These are phyloP conservation scores for Paratinospora sagittata DNA, from an alignment of 164 flowering plant genomes.

Conservation along the genomic window DNA sequence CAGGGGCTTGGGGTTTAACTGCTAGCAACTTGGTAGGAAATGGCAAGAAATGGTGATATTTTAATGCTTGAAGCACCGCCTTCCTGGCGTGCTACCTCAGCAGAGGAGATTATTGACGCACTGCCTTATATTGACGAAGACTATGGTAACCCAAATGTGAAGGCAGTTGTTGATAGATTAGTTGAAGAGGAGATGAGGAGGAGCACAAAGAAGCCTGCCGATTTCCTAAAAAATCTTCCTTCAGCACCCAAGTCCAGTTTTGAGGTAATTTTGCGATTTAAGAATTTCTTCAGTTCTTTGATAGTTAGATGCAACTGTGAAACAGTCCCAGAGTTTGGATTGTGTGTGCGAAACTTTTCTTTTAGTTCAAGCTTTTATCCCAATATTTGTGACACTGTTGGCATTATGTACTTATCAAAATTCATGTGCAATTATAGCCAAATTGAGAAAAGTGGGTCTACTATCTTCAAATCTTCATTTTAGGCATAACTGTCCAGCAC, in stretches of 20 bases:
- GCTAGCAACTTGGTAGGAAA: background rate
- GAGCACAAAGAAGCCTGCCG: constrained; percentile 79
- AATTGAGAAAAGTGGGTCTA: too few species aligned
- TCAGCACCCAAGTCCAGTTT: constrained; percentile 50
- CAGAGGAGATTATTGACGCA: constrained; percentile 57
- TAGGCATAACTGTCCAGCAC: too few species aligned
- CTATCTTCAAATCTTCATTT: too few species aligned
- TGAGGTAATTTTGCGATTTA: constrained; percentile 34
- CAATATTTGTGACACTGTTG: too few species aligned
- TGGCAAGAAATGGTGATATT: constrained; percentile 36
- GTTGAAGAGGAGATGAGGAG: constrained; percentile 91
- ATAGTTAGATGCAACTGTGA: too few species aligned
- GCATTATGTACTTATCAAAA: too few species aligned
- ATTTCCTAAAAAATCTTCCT: constrained; percentile 81
- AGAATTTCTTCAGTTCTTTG: background rate
- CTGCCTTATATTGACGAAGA: constrained; percentile 95
- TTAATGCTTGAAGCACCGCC: constrained; percentile 85
- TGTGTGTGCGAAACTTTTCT: too few species aligned
- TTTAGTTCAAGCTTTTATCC: too few species aligned
- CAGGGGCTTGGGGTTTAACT: background rate
- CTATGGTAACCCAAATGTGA: constrained; percentile 60
- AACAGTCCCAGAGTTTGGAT: too few species aligned
- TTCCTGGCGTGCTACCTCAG: constrained; percentile 26
- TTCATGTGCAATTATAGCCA: too few species aligned
- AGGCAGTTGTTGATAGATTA: constrained; percentile 69